Percentiles rank a stretch among this genome's conserved stretches.
These are phyloP conservation scores for Talaromyces sp. DNA, from an alignment of 2,329 filamentous ascomycete species.

Conservation along the genomic window DNA sequence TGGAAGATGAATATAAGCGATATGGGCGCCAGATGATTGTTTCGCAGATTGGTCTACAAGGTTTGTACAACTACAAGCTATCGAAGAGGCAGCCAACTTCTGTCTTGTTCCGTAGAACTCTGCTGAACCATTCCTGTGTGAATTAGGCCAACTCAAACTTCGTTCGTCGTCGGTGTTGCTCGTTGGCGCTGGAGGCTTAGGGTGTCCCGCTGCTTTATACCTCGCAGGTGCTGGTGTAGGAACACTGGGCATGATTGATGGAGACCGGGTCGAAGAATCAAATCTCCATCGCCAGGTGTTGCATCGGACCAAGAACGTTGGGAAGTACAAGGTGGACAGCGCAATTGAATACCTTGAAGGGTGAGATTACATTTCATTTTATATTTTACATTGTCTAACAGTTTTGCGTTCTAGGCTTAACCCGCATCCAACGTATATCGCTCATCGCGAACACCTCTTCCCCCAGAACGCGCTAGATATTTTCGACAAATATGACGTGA, in stretches of 20 bases:
- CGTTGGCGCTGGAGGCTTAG: slow-evolving; percentile 81
- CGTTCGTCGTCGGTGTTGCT: slow-evolving; percentile 68
- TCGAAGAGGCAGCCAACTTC: background rate
- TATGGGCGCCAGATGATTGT: slow-evolving; percentile 92
- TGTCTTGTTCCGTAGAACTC: background rate
- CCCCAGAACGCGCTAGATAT: slow-evolving; percentile 63
- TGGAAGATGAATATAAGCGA: slow-evolving; percentile 68
- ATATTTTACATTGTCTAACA: background rate
- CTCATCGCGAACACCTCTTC: slow-evolving; percentile 60
- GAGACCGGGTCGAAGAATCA: slow-evolving; percentile 78
- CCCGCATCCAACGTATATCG: slow-evolving; percentile 59
- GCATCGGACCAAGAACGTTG: slow-evolving; percentile 66
- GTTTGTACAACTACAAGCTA: slow-evolving; percentile 37
- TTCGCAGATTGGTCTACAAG: slow-evolving; percentile 70
- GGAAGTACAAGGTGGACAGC: slow-evolving; percentile 75
- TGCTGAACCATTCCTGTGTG: background rate
- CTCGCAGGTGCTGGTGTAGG: slow-evolving; percentile 85
- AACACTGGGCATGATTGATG: slow-evolving; percentile 77
- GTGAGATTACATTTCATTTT: slow-evolving; percentile 32
- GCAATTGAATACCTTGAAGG: slow-evolving; percentile 55
- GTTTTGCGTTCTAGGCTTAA: slow-evolving; percentile 56
- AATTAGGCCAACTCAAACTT: slow-evolving; percentile 67
- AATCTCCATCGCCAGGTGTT: slow-evolving; percentile 91
- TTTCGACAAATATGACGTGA: slow-evolving; percentile 68
- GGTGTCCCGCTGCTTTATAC: slow-evolving; percentile 89